phyloP scores from a whole-genome alignment of 768 basidiomycete species.

The Tricholoma furcatifolium region DNA sequence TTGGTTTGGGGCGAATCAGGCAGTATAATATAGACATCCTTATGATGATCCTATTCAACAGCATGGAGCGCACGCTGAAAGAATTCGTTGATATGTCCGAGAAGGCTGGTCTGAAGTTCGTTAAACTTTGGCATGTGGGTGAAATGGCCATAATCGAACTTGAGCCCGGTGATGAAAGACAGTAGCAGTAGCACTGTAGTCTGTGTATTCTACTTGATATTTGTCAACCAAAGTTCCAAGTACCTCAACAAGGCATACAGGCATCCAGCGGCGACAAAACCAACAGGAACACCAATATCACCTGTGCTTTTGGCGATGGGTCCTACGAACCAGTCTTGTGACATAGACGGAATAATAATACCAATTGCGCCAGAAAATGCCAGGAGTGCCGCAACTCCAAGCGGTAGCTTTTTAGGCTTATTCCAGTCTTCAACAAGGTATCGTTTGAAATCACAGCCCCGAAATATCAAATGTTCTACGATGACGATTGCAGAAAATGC shows the following conservation, averaged over 20 bases:
- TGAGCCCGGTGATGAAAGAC: not conserved
- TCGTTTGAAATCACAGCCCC: slow-evolving; percentile 39
- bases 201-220: not conserved
- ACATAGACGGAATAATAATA: slow-evolving; percentile 64
- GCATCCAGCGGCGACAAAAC: slow-evolving; percentile 44
- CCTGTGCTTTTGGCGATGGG: slow-evolving; percentile 64
- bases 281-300: slow-evolving; percentile 71
- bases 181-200: not conserved
- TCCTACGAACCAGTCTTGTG: slow-evolving; percentile 69
- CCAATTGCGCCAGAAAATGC: slow-evolving; percentile 51
- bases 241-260: slow-evolving; percentile 36
- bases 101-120: slow-evolving; percentile 31
- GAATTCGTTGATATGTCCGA: slow-evolving; percentile 38
- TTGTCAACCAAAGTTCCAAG: not conserved
- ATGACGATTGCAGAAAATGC: slow-evolving; percentile 60
- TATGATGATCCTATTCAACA: slow-evolving; percentile 42
- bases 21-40: slow-evolving; percentile 43
- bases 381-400: slow-evolving; percentile 58
- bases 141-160: slow-evolving; percentile 34
- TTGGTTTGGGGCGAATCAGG: slow-evolving; percentile 37
- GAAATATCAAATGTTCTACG: slow-evolving; percentile 67
- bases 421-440: slow-evolving; percentile 62
- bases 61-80: slow-evolving; percentile 40
- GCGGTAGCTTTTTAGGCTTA: slow-evolving; percentile 49
- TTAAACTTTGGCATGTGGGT: slow-evolving; percentile 35